Evolutionary conservation across 2,329 filamentous ascomycete genomes (phyloP).

Genomic region (Fusarium graminum): DNA sequence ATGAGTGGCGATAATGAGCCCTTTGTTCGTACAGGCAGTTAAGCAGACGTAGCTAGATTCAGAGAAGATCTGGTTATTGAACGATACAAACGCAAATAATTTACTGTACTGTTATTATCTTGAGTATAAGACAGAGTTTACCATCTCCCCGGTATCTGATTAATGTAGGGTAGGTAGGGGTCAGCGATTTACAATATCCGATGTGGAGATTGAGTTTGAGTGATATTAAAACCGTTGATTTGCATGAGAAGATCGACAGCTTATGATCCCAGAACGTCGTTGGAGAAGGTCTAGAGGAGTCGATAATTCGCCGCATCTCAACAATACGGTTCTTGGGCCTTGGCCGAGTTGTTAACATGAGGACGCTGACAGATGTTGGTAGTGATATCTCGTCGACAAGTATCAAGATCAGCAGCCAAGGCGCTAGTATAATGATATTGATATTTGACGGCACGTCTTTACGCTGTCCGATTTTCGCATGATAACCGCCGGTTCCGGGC

Average conservation of each 20-base stretch:
- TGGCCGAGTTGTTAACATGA: conserved; percentile 7
- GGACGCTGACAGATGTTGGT: conserved; percentile 5
- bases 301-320: conserved; percentile 31
- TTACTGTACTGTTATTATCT: background rate
- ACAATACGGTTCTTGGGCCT: conserved; percentile 10
- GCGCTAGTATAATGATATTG: background rate
- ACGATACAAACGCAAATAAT: background rate
- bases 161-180: conserved; percentile 13
- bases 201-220: conserved; percentile 25
- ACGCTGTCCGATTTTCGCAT: conserved; percentile 6
- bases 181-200: background rate
- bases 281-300: conserved; percentile 24
- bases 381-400: background rate
- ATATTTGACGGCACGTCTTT: background rate
- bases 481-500: conserved; percentile 19
- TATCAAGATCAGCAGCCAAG: background rate
- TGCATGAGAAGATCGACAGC: conserved; percentile 34
- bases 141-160: background rate
- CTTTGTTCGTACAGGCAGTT: conserved; percentile 5
- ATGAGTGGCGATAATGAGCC: conserved; percentile 10
- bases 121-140: background rate
- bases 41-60: background rate
- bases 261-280: conserved; percentile 24
- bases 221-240: conserved; percentile 27
- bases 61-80: background rate